Conservation (phyloP, 345 rosid species). For the Leavenworthia alabamica region DNA sequence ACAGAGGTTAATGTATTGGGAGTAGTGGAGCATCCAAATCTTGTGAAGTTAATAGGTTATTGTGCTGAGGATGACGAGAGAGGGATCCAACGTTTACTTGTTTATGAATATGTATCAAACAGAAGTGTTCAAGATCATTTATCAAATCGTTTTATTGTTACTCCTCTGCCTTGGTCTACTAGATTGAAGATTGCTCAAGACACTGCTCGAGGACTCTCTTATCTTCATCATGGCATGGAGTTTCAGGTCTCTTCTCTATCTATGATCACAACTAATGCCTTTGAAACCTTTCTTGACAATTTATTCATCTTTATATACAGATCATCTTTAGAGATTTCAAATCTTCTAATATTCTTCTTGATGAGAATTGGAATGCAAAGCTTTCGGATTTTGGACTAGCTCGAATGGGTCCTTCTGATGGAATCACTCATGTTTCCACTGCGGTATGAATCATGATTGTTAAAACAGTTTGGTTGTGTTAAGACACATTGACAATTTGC, state of each 20-base stretch:
- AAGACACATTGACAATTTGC: neutral
- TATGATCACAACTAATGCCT: neutral
- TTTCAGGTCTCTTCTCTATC: conserved; percentile 57
- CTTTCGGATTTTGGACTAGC: conserved; percentile 93
- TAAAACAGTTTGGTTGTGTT: neutral
- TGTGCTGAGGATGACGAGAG: conserved; percentile 98
- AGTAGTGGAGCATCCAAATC: conserved; percentile 87
- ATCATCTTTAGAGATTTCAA: conserved; percentile 93
- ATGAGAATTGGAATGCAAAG: conserved; percentile 87
- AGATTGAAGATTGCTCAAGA: conserved; percentile 81
- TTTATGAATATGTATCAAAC: conserved; percentile 87
- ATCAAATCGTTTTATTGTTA: conserved; percentile 45
- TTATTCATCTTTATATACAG: conserved; percentile 31
- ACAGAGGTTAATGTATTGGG: conserved; percentile 94
- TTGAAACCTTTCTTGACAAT: neutral
- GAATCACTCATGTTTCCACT: conserved; percentile 85
- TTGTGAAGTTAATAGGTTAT: conserved; percentile 79
- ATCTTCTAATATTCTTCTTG: conserved; percentile 89
- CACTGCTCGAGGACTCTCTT: conserved; percentile 80
- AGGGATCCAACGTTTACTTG: conserved; percentile 82
- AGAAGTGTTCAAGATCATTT: conserved; percentile 90
- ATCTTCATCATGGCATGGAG: conserved; percentile 91
- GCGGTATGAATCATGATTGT: conserved; percentile 39
- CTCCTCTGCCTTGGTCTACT: conserved; percentile 76
- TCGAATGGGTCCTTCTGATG: conserved; percentile 89